Evolutionary conservation across 768 basidiomycete genomes (phyloP), one percentile per base, ranked within the genome.

Genomic region (Leccinum broughii): DNA sequence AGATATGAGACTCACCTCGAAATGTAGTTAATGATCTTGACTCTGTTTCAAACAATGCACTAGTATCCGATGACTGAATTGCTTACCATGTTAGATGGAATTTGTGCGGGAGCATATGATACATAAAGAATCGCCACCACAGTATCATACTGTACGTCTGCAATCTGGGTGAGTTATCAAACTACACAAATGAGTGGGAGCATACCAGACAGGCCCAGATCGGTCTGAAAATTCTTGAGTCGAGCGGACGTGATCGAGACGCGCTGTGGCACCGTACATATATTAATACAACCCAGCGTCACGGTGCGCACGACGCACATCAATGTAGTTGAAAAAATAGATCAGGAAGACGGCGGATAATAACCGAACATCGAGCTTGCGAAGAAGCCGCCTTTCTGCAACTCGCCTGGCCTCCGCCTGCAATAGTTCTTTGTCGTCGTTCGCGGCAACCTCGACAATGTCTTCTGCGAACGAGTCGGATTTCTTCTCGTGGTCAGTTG

Each of bases 401-500:
- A 22, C 11, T 15, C 4, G 24, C 14, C 48, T 11, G 22, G 24
- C 48, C 20, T 49, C 63, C 5, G n/a, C 22, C 6, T 37, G 52
- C 22, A 59, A 20, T 7, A 50, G 6, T 24, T 58, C 57, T 10
- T 55, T 10, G 6, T 35, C 48, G 11, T 34, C 13, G 13, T 22
- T 54, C 14, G 48, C 48, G 13, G 17, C 30, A 30, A 52, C 34
- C 34, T 39, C 46, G 15, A 28, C 20, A 2, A 22, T 24, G 48
- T 61, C 51, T 5, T 62, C 57, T 2, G 58, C 35, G 35, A 51
- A 59, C 13, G 58, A 62, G 3, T 63, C 58, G n/a, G 11, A 48
- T 53, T 64, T 64, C 58, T 70, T 62, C 60, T 70, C 62, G 4
- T n/a, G 41, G 10, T 57, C 50, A 14, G 35, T 52, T 4, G 70